Conservation (phyloP, 2,329 filamentous ascomycete species). For the Penicillium sp. region DNA sequence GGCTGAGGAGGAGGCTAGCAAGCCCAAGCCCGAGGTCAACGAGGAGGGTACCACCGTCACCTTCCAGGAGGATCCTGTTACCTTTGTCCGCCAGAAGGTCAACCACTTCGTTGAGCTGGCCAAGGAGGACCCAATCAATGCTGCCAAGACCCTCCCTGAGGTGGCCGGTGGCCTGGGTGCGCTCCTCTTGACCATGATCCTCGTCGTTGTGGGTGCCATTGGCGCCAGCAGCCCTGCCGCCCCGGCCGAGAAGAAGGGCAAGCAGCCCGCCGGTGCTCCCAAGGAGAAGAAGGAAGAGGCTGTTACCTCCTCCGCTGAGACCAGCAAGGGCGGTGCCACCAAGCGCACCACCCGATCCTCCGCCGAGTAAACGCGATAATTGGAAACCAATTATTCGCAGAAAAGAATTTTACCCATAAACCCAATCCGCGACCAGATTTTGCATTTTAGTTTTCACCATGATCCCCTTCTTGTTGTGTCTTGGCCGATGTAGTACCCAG, state of each 20-base stretch:
- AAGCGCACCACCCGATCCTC: conserved; percentile 57
- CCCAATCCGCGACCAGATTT: conserved; percentile 12
- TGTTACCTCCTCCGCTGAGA: conserved; percentile 62
- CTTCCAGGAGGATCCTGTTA: conserved; percentile 88
- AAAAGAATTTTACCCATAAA: conserved; percentile 17
- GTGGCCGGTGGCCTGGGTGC: conserved; percentile 78
- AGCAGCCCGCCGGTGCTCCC: conserved; percentile 65
- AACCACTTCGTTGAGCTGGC: conserved; percentile 86
- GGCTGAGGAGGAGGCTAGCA: conserved; percentile 72
- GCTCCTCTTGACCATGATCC: conserved; percentile 67
- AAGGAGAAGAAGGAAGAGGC: conserved; percentile 67
- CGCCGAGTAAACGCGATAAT: conserved; percentile 34
- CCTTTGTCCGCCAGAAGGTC: conserved; percentile 87
- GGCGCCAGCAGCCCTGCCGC: conserved; percentile 61
- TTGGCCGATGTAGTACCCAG: conserved; percentile 2
- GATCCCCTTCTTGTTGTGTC: conserved; percentile 9
- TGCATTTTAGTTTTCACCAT: conserved; percentile 8
- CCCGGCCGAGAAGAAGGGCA: conserved; percentile 70
- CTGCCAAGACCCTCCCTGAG: conserved; percentile 87
- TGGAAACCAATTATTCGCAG: conserved; percentile 1
- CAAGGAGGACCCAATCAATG: conserved; percentile 77
- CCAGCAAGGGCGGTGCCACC: conserved; percentile 70
- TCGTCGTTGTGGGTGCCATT: conserved; percentile 67
- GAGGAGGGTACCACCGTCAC: conserved; percentile 71
- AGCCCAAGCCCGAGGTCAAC: conserved; percentile 69